phyloP scores from a whole-genome alignment of 2,329 filamentous ascomycete genomes.

The Aspergillus phoenicis region DNA sequence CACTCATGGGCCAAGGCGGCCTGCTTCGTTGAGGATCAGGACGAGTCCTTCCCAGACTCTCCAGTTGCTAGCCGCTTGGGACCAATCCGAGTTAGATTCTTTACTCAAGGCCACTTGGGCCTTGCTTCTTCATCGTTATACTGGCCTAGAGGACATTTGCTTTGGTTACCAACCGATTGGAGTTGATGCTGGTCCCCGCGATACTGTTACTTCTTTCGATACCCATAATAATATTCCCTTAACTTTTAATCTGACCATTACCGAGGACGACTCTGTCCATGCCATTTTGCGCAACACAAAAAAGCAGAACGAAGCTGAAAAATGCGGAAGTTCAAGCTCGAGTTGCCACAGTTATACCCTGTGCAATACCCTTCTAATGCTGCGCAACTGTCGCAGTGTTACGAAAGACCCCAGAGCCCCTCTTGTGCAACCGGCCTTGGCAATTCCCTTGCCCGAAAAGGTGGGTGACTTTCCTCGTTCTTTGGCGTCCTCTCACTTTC shows the following conservation, averaged over 20 bases:
- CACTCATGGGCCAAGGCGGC: conserved; percentile 34
- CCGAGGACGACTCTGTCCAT: conserved; percentile 32
- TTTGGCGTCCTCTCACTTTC: background rate
- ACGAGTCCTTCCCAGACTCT: conserved; percentile 32
- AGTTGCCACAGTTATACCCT: conserved; percentile 26
- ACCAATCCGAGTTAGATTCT: conserved; percentile 28
- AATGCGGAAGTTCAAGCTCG: conserved; percentile 9
- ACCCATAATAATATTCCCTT: conserved; percentile 18
- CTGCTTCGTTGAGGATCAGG: conserved; percentile 39
- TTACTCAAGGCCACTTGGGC: conserved; percentile 50
- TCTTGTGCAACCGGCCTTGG: conserved; percentile 29
- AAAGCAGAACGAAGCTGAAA: conserved; percentile 14
- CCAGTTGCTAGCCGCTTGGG: conserved; percentile 36
- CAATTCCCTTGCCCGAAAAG: conserved; percentile 36
- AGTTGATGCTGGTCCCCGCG: conserved; percentile 19
- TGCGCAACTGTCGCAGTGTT: conserved; percentile 34
- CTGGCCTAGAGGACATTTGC: conserved; percentile 50
- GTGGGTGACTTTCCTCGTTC: conserved; percentile 23
- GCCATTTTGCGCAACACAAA: conserved; percentile 33
- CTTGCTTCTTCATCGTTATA: conserved; percentile 49
- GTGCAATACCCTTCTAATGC: conserved; percentile 42
- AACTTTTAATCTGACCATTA: conserved; percentile 31
- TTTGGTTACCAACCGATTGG: conserved; percentile 48
- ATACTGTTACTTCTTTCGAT: conserved; percentile 18
- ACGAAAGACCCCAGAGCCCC: conserved; percentile 18